Percentiles rank a stretch among this genome's conserved stretches.
These are phyloP conservation scores for Irpex sp. DNA, from an alignment of 1,284 basidiomycete genomes.

Conservation along the genomic window DNA sequence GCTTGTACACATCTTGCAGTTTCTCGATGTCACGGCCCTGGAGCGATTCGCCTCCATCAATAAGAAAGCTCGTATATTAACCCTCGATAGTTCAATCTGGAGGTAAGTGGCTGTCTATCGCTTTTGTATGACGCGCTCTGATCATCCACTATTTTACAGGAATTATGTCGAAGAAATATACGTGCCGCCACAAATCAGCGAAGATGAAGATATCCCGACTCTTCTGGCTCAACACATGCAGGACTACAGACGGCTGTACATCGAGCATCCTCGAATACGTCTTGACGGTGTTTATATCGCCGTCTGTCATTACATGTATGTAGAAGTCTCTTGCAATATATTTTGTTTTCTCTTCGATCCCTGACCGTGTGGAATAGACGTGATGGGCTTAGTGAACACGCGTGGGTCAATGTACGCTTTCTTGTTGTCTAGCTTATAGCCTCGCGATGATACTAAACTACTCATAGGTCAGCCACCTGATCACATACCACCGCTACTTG, in stretches of 20 bases:
- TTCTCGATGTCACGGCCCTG: slow-evolving; percentile 58
- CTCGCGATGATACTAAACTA: neutral
- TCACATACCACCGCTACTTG: slow-evolving; percentile 84
- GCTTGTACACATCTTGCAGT: slow-evolving; percentile 59
- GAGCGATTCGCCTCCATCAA: slow-evolving; percentile 72
- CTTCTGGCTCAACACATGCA: slow-evolving; percentile 48
- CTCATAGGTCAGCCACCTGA: slow-evolving; percentile 58
- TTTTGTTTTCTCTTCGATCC: slow-evolving; percentile 4
- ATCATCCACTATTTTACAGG: neutral
- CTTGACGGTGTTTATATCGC: slow-evolving; percentile 88
- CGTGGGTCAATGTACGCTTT: slow-evolving; percentile 73
- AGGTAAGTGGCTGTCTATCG: slow-evolving; percentile 39
- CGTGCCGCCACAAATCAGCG: slow-evolving; percentile 63
- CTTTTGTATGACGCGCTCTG: neutral
- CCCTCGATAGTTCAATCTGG: slow-evolving; percentile 68
- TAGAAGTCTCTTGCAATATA: slow-evolving; percentile 11
- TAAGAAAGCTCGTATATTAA: slow-evolving; percentile 68
- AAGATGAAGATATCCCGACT: slow-evolving; percentile 38
- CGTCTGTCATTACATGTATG: slow-evolving; percentile 81
- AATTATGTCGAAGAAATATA: slow-evolving; percentile 51
- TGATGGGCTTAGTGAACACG: slow-evolving; percentile 70
- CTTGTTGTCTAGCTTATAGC: neutral
- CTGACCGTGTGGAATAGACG: slow-evolving; percentile 42
- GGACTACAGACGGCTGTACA: slow-evolving; percentile 70
- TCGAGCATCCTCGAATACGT: slow-evolving; percentile 79